Evolutionary conservation across 176 grass and related monocot species (phyloP).

Genomic region (Aegilops speltoides): DNA sequence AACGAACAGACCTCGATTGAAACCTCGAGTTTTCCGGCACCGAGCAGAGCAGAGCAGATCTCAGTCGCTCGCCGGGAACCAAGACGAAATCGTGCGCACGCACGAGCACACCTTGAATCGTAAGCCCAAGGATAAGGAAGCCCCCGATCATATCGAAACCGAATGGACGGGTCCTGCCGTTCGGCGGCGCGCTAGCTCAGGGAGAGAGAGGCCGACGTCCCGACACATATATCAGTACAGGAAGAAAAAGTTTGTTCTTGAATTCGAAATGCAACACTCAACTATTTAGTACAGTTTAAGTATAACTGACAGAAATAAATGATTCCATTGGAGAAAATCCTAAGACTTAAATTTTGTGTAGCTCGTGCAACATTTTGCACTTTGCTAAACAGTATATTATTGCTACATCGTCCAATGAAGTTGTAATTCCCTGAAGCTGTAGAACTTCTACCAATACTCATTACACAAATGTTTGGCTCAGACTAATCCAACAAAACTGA

Average conservation of each 20-base stretch:
- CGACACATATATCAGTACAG: conserved; percentile 1
- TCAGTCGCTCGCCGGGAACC: too few relatives aligned
- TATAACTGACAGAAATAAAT: neutral
- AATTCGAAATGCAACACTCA: neutral
- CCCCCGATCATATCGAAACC: too few relatives aligned
- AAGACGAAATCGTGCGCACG: too few relatives aligned
- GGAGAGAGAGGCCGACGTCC: too few relatives aligned
- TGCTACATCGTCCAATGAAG: neutral
- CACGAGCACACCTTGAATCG: too few relatives aligned
- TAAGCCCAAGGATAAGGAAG: too few relatives aligned
- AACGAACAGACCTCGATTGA: too few relatives aligned
- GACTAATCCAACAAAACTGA: conserved; percentile 27
- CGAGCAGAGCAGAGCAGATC: too few relatives aligned
- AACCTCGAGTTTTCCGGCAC: too few relatives aligned
- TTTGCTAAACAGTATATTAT: neutral
- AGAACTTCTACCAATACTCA: conserved; percentile 17
- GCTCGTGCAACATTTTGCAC: neutral
- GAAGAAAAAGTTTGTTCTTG: neutral
- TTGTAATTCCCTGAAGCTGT: conserved; percentile 17
- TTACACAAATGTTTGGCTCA: neutral
- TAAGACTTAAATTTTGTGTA: conserved; percentile 4
- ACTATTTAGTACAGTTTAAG: neutral
- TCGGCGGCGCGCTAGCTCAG: too few relatives aligned
- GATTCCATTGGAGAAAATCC: neutral
- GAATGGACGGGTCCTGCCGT: too few relatives aligned